Base-by-base conservation (phyloP, 2,329 filamentous ascomycete genomes). In the Aspergillus intermedius region DNA sequence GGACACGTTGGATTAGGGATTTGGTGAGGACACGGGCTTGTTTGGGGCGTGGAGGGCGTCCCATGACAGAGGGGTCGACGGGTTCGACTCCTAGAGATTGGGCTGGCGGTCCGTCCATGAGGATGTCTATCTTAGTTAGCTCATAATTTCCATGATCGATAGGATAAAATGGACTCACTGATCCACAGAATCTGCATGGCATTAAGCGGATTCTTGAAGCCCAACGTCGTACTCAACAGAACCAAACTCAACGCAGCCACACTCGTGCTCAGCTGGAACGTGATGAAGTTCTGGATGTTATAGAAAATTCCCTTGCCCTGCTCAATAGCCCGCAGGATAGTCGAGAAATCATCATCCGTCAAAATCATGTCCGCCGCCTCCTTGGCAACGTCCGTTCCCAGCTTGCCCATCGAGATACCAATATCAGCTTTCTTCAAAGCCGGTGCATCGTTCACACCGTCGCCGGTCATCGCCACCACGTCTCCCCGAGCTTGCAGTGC, bases 181-280 rank as follows among this genome's bases (percentile, higher is more conserved):
- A 98, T 98, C 93, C 93, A 98, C 39, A 98, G 79, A 74, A 98
- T 98, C 74, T 98, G 93, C 93, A 98, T 98, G 44, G 93, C 90
- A 67, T 98, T 98, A 52, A 98, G 77, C 42, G 93, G 94, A 65
- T 93, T 95, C 71, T 89, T 91, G 74, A 94, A 93, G 35, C 93
- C 93, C 53, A 96, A 79, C 58, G 88, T 86, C 25, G 90, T 96
- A 76, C 91, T 96, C 61, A 98, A 71, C 57, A 98, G 82, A 15
- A 98, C 93, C 47, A 98, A 77, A 49, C 87, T 89, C 57, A 98
- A 76, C 52, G 93, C 90, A 47, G 94, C 93, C 17, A 94, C 93
- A 66, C 90, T 96, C 43, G 93, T 98, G 69, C 91, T 96, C 49
- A 98, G 80, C 74, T 98, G 94, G 72, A 98, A 98, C 0, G 93